These are phyloP conservation scores for Candida neerlandica DNA, from an alignment of 1,139 yeast genomes.

Conservation along the genomic window DNA sequence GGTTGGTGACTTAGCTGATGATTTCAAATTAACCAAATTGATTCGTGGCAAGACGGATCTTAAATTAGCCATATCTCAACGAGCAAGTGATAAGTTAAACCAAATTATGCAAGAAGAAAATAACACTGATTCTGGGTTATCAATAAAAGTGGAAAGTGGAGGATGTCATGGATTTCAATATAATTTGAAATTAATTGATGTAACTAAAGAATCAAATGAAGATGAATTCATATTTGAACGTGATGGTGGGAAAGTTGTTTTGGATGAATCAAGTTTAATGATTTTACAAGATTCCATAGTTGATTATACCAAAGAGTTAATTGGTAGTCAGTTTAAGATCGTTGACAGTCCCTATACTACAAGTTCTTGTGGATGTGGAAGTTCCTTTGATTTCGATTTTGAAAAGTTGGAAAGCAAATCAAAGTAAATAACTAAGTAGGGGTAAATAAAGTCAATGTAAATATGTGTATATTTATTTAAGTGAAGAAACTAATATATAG, in stretches of 20 bases:
- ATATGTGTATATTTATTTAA: neutral
- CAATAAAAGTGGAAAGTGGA: constrained; percentile 90
- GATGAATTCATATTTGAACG: constrained; percentile 62
- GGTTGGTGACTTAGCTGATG: constrained; percentile 27
- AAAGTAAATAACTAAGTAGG: constrained; percentile 10
- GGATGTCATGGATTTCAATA: constrained; percentile 99
- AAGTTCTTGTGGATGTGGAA: constrained; percentile 95
- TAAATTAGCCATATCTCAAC: constrained; percentile 41
- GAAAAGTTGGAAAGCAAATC: constrained; percentile 45
- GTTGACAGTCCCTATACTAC: constrained; percentile 88
- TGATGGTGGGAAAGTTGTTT: constrained; percentile 62
- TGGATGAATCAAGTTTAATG: constrained; percentile 80
- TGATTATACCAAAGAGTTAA: constrained; percentile 89
- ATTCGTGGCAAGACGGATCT: constrained; percentile 39
- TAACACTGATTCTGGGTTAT: constrained; percentile 59
- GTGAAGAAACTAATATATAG: neutral
- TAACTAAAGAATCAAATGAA: constrained; percentile 41
- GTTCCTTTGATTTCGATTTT: constrained; percentile 88
- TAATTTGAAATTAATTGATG: constrained; percentile 62
- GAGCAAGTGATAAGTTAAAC: constrained; percentile 54
- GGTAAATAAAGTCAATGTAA: neutral
- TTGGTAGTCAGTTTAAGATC: constrained; percentile 92
- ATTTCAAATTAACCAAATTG: constrained; percentile 33
- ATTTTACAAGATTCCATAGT: constrained; percentile 84
- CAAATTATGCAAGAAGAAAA: constrained; percentile 61